Percentiles rank a stretch among this genome's conserved stretches.
These are phyloP conservation scores for Centaurea solstitialis DNA, from an alignment of 129 eudicot genomes.

Conservation along the genomic window DNA sequence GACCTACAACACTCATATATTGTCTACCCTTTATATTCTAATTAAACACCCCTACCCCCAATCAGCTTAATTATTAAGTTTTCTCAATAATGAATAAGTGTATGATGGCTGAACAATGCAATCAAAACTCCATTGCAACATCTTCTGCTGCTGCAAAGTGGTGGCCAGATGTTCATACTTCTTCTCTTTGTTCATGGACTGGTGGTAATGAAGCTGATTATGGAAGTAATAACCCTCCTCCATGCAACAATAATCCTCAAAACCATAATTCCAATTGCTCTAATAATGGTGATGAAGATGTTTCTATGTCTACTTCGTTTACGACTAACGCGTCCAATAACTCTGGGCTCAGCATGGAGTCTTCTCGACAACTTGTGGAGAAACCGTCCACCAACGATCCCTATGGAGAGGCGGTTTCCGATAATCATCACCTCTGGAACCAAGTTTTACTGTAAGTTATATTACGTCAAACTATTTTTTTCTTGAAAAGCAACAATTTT, in stretches of 20 bases:
- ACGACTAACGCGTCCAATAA: conserved; percentile 47
- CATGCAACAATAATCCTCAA: conserved; percentile 19
- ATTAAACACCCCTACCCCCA: conserved; percentile 12
- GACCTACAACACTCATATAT: conserved; percentile 21
- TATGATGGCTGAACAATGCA: conserved; percentile 57
- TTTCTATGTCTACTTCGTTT: conserved; percentile 46
- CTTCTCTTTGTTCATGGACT: conserved; percentile 45
- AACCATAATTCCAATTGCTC: conserved; percentile 50
- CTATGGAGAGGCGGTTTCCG: conserved; percentile 55
- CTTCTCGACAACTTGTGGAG: conserved; percentile 46
- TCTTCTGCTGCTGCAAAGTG: conserved; percentile 43
- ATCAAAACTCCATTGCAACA: conserved; percentile 36
- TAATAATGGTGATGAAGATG: conserved; percentile 49
- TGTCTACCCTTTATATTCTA: conserved; percentile 34
- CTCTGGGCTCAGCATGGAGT: conserved; percentile 56
- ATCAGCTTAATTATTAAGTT: conserved; percentile 7
- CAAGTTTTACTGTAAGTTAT: conserved; percentile 57
- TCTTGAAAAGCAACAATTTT: too few species aligned
- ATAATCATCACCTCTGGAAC: conserved; percentile 64
- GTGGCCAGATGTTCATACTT: conserved; percentile 59
- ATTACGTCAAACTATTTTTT: neutral
- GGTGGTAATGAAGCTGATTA: conserved; percentile 18
- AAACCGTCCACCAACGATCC: conserved; percentile 41
- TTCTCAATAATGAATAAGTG: conserved; percentile 32
- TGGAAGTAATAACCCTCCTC: conserved; percentile 13